Percentiles rank a stretch among this genome's conserved stretches.
These are phyloP conservation scores for Candida nonsorbophila DNA, from an alignment of 805 yeast genomes.

Conservation along the genomic window DNA sequence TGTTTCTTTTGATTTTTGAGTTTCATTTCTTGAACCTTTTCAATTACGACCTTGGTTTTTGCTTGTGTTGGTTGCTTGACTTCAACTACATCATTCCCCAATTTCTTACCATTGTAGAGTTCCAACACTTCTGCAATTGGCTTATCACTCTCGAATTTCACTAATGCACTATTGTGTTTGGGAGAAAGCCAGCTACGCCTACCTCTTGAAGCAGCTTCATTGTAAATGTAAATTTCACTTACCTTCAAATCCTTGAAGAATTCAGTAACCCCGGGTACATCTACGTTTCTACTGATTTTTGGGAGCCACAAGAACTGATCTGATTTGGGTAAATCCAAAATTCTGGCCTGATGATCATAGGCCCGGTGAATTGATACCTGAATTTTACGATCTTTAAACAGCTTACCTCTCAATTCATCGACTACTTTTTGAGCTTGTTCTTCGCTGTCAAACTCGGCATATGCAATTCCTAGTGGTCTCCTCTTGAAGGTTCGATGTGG, in stretches of 20 bases:
- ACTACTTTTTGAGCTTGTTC: slow-evolving; percentile 25
- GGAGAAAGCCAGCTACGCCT: slow-evolving; percentile 15
- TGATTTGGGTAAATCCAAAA: too few species aligned
- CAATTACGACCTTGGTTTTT: too few species aligned
- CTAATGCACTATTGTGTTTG: slow-evolving; percentile 25
- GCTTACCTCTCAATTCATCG: slow-evolving; percentile 17
- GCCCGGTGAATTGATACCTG: too few species aligned
- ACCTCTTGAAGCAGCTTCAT: slow-evolving; percentile 16
- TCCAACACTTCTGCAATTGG: slow-evolving; percentile 38
- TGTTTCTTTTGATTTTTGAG: too few species aligned
- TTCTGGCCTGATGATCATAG: too few species aligned
- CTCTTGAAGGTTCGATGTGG: slow-evolving; percentile 37
- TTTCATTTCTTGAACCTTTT: too few species aligned
- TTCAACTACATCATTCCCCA: too few species aligned
- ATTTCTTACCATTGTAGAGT: slow-evolving; percentile 27
- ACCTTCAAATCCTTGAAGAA: slow-evolving; percentile 43
- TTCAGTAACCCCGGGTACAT: slow-evolving; percentile 8
- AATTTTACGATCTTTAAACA: slow-evolving; percentile 33
- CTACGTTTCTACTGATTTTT: slow-evolving; percentile 2
- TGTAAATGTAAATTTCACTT: slow-evolving; percentile 43
- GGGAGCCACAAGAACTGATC: slow-evolving; percentile 42
- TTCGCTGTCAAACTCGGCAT: slow-evolving; percentile 26
- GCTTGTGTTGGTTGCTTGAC: too few species aligned
- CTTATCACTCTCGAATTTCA: slow-evolving; percentile 48
- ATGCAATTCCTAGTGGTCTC: slow-evolving; percentile 51